These are phyloP conservation scores for Rhizopogon parksii DNA, from an alignment of 1,284 basidiomycete genomes.

Conservation along the genomic window DNA sequence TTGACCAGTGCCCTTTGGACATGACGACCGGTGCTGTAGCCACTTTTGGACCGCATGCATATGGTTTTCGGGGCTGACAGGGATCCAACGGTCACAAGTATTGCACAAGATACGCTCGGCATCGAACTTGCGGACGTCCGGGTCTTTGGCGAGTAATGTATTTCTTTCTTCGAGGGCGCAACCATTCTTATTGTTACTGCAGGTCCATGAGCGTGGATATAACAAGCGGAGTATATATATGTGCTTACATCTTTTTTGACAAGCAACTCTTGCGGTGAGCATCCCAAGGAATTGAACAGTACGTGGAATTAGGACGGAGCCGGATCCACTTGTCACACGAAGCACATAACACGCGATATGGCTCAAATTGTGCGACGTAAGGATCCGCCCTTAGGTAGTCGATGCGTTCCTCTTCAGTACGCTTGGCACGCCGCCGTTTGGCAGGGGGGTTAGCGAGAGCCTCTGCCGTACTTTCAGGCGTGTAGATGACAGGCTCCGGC, in stretches of 20 bases:
- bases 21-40: constrained; percentile 43
- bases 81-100: constrained; percentile 60
- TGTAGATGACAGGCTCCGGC: constrained; percentile 33
- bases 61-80: constrained; percentile 47
- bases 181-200: constrained; percentile 41
- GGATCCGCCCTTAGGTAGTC: constrained; percentile 65
- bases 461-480: constrained; percentile 35
- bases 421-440: constrained; percentile 65
- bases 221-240: constrained; percentile 9
- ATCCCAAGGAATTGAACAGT: constrained; percentile 81
- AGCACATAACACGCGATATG: constrained; percentile 69
- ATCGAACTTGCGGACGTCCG: constrained; percentile 63
- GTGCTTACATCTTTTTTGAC: constrained; percentile 58
- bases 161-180: constrained; percentile 56
- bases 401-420: constrained; percentile 73
- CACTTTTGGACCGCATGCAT: constrained; percentile 46
- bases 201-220: constrained; percentile 11
- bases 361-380: constrained; percentile 71
- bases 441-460: constrained; percentile 38
- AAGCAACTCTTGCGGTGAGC: constrained; percentile 71
- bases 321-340: constrained; percentile 78
- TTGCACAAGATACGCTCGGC: constrained; percentile 62
- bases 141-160: constrained; percentile 51
- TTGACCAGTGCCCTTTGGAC: constrained; percentile 30
- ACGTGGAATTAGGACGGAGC: constrained; percentile 71